phyloP scores from a whole-genome alignment of 1,284 basidiomycete genomes.

The Pseudozyma flocculosa region DNA sequence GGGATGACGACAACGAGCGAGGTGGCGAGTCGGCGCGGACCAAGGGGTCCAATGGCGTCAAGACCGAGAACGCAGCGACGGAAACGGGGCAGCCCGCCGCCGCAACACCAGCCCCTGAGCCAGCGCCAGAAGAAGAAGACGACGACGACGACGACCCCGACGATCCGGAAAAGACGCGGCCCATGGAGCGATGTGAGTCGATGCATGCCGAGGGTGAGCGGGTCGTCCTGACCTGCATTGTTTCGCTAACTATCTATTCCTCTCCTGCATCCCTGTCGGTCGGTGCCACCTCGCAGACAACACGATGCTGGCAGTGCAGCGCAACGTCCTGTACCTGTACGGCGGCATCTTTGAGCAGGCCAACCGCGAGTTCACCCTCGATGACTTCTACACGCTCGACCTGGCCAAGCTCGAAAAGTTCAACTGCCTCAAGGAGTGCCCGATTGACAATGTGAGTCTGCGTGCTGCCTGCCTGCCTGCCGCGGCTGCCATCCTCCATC shows the following conservation, averaged over 20 bases:
- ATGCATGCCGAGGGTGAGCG: too few species aligned
- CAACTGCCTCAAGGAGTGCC: constrained; percentile 51
- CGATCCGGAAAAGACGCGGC: constrained; percentile 71
- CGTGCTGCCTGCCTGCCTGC: too few species aligned
- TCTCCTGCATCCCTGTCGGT: too few species aligned
- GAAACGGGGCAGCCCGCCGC: constrained; percentile 11
- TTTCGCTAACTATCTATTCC: too few species aligned
- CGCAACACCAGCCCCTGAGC: constrained; percentile 5
- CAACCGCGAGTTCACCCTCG: constrained; percentile 55
- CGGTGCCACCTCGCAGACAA: constrained; percentile 69
- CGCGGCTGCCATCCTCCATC: too few species aligned
- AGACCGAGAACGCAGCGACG: background rate
- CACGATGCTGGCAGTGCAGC: constrained; percentile 81
- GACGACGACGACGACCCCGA: constrained; percentile 63
- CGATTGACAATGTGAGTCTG: constrained; percentile 40
- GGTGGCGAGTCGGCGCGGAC: background rate
- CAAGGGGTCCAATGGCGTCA: background rate
- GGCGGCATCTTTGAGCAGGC: constrained; percentile 55
- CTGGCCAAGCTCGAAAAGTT: constrained; percentile 54
- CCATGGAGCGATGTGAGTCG: constrained; percentile 68
- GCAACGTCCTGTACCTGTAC: constrained; percentile 66
- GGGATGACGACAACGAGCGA: constrained; percentile 36
- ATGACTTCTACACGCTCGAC: constrained; percentile 57
- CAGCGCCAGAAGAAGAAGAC: constrained; percentile 54
- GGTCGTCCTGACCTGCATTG: too few species aligned